These are phyloP conservation scores for Flaveria linearis DNA, from an alignment of 129 eudicot species.

Conservation along the genomic window DNA sequence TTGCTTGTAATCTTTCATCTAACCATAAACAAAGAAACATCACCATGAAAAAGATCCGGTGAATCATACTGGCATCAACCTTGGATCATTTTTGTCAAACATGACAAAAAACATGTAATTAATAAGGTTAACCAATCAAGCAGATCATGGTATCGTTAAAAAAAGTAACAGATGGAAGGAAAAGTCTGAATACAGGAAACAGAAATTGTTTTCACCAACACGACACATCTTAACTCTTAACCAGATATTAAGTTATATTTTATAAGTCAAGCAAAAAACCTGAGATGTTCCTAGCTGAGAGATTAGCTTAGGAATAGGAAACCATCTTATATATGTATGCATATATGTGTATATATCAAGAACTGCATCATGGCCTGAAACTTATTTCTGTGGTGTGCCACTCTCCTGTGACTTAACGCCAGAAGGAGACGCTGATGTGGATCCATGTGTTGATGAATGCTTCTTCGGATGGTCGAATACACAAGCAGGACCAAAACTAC, in stretches of 20 bases:
- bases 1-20: constrained; percentile 3
- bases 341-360: background rate
- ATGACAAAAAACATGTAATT: constrained; percentile 5
- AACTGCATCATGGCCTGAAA: constrained; percentile 22
- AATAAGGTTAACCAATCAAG: constrained; percentile 11
- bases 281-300: background rate
- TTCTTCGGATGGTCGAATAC: constrained; percentile 45
- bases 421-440: constrained; percentile 30
- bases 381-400: constrained; percentile 14
- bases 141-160: background rate
- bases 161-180: constrained; percentile 11
- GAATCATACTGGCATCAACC: constrained; percentile 9
- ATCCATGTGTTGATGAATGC: constrained; percentile 17
- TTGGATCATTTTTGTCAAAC: constrained; percentile 15
- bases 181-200: constrained; percentile 3
- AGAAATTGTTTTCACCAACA: constrained; percentile 11
- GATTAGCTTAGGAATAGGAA: constrained; percentile 22
- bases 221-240: constrained; percentile 2
- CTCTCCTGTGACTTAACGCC: constrained; percentile 25
- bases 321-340: background rate
- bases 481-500: constrained; percentile 48
- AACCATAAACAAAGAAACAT: constrained; percentile 18
- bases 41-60: constrained; percentile 22
- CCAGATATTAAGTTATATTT: constrained; percentile 12
- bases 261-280: constrained; percentile 9